Conservation (phyloP, 768 basidiomycete species). For the Tricholoma sp. region DNA sequence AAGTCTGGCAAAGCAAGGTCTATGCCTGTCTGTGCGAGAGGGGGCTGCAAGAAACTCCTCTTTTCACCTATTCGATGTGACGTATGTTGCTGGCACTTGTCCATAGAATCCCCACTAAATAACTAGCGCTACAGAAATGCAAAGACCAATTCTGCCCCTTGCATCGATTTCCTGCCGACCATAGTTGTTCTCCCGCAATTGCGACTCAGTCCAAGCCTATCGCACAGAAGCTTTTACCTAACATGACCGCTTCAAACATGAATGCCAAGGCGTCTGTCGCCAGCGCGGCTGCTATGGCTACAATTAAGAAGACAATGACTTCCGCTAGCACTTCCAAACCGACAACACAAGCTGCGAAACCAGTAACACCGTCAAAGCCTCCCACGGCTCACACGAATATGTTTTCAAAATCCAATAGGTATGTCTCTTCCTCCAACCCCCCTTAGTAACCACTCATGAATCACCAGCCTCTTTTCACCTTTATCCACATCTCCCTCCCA, state of each 20-base stretch:
- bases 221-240: constrained; percentile 16
- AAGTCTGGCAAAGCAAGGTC: constrained; percentile 39
- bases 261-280: constrained; percentile 35
- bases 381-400: constrained; percentile 20
- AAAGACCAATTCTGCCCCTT: constrained; percentile 66
- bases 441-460: constrained; percentile 62
- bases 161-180: constrained; percentile 76
- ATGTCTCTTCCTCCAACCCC: constrained; percentile 30
- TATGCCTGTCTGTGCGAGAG: constrained; percentile 53
- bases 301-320: constrained; percentile 32
- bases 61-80: constrained; percentile 71
- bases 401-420: constrained; percentile 62
- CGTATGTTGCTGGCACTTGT: constrained; percentile 38
- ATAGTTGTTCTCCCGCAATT: constrained; percentile 41
- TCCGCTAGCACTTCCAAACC: constrained; percentile 19
- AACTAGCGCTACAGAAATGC: constrained; percentile 60
- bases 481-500: constrained; percentile 17
- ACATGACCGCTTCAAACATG: constrained; percentile 35
- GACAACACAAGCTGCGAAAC: constrained; percentile 13
- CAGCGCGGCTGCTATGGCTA: constrained; percentile 14
- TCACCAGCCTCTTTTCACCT: constrained; percentile 40
- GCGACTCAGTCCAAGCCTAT: constrained; percentile 13
- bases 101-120: neutral
- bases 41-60: constrained; percentile 66
- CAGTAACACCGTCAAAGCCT: constrained; percentile 12